These are phyloP conservation scores for Fomitopsis palustris DNA, from an alignment of 1,284 basidiomycete species.

Conservation along the genomic window DNA sequence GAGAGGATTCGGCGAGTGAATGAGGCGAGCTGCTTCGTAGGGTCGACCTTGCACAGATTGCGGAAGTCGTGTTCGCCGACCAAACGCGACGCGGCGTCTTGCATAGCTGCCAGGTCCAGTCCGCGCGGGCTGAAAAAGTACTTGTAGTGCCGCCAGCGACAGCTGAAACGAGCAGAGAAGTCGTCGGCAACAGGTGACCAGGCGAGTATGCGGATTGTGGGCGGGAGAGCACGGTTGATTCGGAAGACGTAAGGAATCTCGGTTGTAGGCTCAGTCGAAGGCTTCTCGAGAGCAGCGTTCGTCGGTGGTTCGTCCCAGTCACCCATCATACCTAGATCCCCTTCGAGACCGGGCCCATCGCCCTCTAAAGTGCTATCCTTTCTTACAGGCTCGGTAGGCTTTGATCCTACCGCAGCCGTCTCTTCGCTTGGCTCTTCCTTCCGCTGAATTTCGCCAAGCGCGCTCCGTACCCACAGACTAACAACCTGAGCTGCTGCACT, in stretches of 20 bases:
- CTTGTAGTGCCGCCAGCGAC: constrained; percentile 91
- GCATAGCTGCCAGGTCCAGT: constrained; percentile 78
- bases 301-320: constrained; percentile 28
- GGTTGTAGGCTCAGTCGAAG: constrained; percentile 23
- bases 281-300: constrained; percentile 25
- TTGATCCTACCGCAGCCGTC: background rate
- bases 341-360: constrained; percentile 20
- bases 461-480: constrained; percentile 85
- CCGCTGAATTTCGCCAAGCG: constrained; percentile 27
- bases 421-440: background rate
- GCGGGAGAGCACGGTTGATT: constrained; percentile 89
- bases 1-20: constrained; percentile 66
- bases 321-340: constrained; percentile 25
- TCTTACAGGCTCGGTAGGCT: background rate
- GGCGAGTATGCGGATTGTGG: constrained; percentile 87
- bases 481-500: constrained; percentile 94
- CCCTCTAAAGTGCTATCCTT: background rate
- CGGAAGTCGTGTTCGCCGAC: constrained; percentile 95
- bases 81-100: constrained; percentile 66
- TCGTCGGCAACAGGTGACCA: constrained; percentile 86
- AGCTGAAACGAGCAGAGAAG: constrained; percentile 91
- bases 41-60: constrained; percentile 95
- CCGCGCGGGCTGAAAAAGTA: constrained; percentile 82
- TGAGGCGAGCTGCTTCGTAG: constrained; percentile 87
- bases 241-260: constrained; percentile 81